Percentiles rank a stretch among this genome's conserved stretches.
phyloP scores from a whole-genome alignment of 768 basidiomycete genomes.

The Naematelia aurantialba region DNA sequence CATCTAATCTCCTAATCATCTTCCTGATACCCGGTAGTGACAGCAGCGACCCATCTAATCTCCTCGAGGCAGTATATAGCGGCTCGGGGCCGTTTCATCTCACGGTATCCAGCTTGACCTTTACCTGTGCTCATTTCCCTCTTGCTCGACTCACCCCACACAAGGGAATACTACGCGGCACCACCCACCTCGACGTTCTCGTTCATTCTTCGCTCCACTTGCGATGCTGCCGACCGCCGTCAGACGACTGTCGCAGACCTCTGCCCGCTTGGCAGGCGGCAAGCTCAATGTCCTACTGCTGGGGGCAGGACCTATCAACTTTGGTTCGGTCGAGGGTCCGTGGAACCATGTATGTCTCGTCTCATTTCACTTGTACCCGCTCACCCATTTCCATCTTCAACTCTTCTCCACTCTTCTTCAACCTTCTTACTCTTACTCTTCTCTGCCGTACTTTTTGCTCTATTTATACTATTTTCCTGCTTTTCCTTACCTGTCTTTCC shows the following conservation, averaged over 20 bases:
- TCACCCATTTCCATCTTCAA: background rate
- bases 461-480: no score
- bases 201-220: no score
- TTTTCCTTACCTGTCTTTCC: no score
- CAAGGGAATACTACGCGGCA: no score
- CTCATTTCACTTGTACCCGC: background rate
- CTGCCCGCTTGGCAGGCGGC: background rate
- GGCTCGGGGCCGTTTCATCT: background rate
- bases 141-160: no score
- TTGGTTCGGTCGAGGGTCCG: constrained; percentile 34
- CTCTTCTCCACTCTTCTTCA: background rate
- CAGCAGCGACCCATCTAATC: background rate
- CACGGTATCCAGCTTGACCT: no score
- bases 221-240: background rate
- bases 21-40: no score
- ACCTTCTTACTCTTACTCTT: background rate
- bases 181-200: no score
- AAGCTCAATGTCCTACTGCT: constrained; percentile 34
- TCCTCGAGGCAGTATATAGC: background rate
- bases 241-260: background rate
- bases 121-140: no score
- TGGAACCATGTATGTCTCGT: constrained; percentile 26
- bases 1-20: background rate
- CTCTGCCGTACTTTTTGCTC: constrained; percentile 16
- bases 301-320: constrained; percentile 36